phyloP scores from a whole-genome alignment of 495 filamentous ascomycete genomes.

The Penicillium maclennaniae region DNA sequence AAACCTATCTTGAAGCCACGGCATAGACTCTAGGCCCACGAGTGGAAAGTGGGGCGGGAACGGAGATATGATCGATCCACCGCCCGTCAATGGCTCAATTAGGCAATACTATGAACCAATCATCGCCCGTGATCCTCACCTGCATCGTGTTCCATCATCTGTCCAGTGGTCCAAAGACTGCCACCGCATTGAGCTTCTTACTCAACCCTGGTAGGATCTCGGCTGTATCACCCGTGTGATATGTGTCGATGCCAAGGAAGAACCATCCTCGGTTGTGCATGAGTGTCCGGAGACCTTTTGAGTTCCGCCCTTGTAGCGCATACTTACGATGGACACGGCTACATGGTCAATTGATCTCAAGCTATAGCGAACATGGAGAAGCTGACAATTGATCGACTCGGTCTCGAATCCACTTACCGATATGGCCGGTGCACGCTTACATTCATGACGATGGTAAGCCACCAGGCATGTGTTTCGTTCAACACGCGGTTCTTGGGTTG shows the following conservation, averaged over 20 bases:
- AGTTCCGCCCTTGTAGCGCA: too few relatives aligned
- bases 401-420: background rate
- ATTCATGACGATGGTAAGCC: background rate
- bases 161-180: background rate
- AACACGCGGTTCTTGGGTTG: background rate
- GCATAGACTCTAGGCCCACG: background rate
- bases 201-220: background rate
- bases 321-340: background rate
- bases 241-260: too few relatives aligned
- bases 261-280: too few relatives aligned
- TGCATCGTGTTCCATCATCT: background rate
- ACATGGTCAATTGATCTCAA: background rate
- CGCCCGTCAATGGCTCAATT: background rate
- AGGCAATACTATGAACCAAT: constrained; percentile 2
- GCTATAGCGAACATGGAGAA: background rate
- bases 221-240: too few relatives aligned
- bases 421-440: background rate
- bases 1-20: background rate
- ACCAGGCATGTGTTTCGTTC: background rate
- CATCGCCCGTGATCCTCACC: background rate
- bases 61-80: background rate
- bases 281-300: too few relatives aligned
- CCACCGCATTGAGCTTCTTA: background rate
- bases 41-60: background rate
- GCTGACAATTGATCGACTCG: background rate